A percentile compares a stretch with the other conserved stretches of the same genome.
Evolutionary conservation across 2,329 filamentous ascomycete species (phyloP).

Genomic region (Cladorrhinum sp.): DNA sequence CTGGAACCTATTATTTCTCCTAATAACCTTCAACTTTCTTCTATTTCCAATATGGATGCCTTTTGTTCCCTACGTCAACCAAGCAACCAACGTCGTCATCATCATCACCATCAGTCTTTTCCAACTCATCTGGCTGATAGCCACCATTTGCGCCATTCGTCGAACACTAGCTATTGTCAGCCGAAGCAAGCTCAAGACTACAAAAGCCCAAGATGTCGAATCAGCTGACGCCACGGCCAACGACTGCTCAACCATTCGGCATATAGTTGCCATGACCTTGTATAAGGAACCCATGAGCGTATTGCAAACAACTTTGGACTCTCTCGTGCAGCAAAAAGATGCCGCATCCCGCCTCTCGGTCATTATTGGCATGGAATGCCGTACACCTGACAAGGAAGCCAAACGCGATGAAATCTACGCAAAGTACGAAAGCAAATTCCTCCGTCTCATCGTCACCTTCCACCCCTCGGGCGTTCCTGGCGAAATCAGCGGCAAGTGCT

Average conservation of each 20-base stretch:
- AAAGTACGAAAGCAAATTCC: conserved; percentile 15
- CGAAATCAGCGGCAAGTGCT: conserved; percentile 17
- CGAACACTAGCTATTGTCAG: conserved; percentile 14
- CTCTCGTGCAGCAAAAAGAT: conserved; percentile 16
- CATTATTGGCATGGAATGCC: conserved; percentile 17
- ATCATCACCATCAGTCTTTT: conserved; percentile 14
- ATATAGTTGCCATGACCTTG: conserved; percentile 19
- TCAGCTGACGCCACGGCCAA: conserved; percentile 2
- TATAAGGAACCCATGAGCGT: conserved; percentile 19
- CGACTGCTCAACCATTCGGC: conserved; percentile 7
- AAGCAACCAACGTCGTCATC: conserved; percentile 15
- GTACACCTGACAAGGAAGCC: conserved; percentile 17
- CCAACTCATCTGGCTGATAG: conserved; percentile 15
- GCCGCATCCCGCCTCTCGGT: conserved; percentile 14
- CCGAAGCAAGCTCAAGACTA: conserved; percentile 8
- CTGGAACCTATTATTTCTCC: conserved; percentile 13
- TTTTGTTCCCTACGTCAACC: conserved; percentile 14
- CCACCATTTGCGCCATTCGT: conserved; percentile 15
- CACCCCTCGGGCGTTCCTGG: conserved; percentile 15
- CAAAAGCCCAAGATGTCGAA: conserved; percentile 16
- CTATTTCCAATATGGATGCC: conserved; percentile 18
- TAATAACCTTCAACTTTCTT: conserved; percentile 11
- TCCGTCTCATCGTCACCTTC: conserved; percentile 18
- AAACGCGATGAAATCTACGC: conserved; percentile 14
- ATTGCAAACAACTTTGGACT: conserved; percentile 14